Evolutionary conservation across 129 eudicot species (phyloP).

Genomic region (Arctium lappa): DNA sequence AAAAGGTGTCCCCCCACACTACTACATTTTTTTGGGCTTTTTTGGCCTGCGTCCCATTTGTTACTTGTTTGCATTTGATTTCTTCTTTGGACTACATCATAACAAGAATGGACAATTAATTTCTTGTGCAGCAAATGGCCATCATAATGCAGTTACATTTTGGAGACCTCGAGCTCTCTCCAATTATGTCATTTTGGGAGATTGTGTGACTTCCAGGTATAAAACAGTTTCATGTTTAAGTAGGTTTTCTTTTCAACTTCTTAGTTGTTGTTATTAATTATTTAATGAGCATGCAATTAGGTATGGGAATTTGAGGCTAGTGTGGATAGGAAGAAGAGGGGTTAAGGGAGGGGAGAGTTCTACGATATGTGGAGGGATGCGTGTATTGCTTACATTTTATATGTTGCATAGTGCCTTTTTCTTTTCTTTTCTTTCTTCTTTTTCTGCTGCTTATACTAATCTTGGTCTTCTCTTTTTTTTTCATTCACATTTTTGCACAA

Average conservation of each 20-base stretch:
- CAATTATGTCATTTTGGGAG: constrained; percentile 90
- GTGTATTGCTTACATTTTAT: not conserved
- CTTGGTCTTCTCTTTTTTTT: no score
- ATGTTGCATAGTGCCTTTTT: not conserved
- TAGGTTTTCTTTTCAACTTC: not conserved
- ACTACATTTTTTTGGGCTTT: constrained; percentile 1
- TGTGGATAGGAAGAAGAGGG: not conserved
- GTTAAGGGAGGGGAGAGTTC: not conserved
- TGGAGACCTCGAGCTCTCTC: constrained; percentile 98
- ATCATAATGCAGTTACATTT: constrained; percentile 66
- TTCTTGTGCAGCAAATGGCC: constrained; percentile 53
- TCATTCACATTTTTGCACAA: no score
- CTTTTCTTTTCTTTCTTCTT: not conserved
- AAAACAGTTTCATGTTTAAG: not conserved
- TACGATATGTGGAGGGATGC: not conserved
- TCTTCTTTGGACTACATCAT: constrained; percentile 3
- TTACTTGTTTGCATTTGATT: constrained; percentile 10
- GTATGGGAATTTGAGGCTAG: not conserved
- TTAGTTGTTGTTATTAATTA: constrained; percentile 5
- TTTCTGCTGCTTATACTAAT: not conserved
- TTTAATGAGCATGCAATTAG: not conserved
- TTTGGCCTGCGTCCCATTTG: constrained; percentile 6
- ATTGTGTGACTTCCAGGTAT: constrained; percentile 97
- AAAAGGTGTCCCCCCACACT: constrained; percentile 43
- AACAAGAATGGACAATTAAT: not conserved